A percentile compares a stretch with the other conserved stretches of the same genome.
phyloP scores from a whole-genome alignment of 495 filamentous ascomycete genomes.

The Penicillium simplicissimum region DNA sequence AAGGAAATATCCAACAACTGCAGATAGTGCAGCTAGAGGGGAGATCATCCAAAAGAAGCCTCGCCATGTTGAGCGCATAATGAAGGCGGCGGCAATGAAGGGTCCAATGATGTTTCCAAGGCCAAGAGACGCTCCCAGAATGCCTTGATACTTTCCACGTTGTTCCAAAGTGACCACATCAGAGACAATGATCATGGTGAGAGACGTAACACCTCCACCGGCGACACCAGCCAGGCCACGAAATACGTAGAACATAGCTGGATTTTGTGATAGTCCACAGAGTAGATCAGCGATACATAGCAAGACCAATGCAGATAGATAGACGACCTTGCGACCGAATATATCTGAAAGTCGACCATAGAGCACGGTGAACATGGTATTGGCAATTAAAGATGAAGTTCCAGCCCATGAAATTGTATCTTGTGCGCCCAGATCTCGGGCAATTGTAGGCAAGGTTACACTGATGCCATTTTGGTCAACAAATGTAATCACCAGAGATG shows the following conservation, averaged over 20 bases:
- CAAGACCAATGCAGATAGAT: constrained; percentile 46
- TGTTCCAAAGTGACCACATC: constrained; percentile 49
- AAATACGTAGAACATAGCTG: constrained; percentile 57
- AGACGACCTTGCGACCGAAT: constrained; percentile 57
- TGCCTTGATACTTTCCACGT: constrained; percentile 49
- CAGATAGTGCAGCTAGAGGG: constrained; percentile 41
- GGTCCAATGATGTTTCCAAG: constrained; percentile 48
- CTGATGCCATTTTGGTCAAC: constrained; percentile 66
- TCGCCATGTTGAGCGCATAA: constrained; percentile 49
- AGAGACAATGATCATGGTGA: constrained; percentile 54
- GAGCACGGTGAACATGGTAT: constrained; percentile 67
- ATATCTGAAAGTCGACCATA: constrained; percentile 61
- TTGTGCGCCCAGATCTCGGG: constrained; percentile 53
- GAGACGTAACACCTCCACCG: constrained; percentile 50
- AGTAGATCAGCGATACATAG: constrained; percentile 55
- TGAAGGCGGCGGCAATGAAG: constrained; percentile 46
- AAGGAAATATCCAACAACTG: constrained; percentile 43
- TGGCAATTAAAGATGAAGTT: constrained; percentile 73
- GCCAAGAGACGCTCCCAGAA: constrained; percentile 44
- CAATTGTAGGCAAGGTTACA: constrained; percentile 60
- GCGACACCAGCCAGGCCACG: constrained; percentile 57
- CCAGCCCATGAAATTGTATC: constrained; percentile 74
- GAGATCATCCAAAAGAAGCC: constrained; percentile 51
- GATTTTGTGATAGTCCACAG: constrained; percentile 51
- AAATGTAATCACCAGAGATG: constrained; percentile 57